Percentiles rank a stretch among this genome's conserved stretches.
phyloP scores from a whole-genome alignment of 257 asterid genomes.

The Jasminum sambac region DNA sequence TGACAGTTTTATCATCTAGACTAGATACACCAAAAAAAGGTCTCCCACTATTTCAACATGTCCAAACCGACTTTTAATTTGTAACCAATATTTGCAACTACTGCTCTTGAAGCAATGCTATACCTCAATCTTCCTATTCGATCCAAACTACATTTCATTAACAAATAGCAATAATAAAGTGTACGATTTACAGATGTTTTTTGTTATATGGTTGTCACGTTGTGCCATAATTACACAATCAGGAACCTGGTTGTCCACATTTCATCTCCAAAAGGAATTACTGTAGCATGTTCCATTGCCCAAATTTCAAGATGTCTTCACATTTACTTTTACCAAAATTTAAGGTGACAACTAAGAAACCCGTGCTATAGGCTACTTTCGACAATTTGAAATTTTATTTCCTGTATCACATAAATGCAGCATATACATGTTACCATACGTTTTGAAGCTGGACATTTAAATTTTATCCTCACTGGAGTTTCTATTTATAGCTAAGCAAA shows the following conservation, averaged over 20 bases:
- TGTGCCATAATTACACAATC: background rate
- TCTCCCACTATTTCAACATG: background rate
- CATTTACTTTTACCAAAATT: background rate
- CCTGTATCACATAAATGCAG: background rate
- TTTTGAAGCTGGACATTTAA: background rate
- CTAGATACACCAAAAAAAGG: background rate
- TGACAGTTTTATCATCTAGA: background rate
- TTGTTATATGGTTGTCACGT: background rate
- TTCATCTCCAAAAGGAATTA: background rate
- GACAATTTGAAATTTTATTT: background rate
- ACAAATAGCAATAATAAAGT: background rate
- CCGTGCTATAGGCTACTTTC: background rate
- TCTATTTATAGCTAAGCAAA: background rate
- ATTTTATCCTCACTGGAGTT: background rate
- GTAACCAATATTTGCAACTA: background rate
- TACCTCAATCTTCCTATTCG: background rate
- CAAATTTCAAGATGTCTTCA: background rate
- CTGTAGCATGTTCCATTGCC: background rate
- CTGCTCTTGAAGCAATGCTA: background rate
- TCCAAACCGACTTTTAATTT: background rate
- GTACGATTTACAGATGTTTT: background rate
- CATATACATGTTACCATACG: background rate
- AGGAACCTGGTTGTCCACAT: background rate
- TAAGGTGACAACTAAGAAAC: background rate
- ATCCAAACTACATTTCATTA: background rate